Conservation (phyloP, 345 rosid genomes). For the Dovyalis caffra region DNA sequence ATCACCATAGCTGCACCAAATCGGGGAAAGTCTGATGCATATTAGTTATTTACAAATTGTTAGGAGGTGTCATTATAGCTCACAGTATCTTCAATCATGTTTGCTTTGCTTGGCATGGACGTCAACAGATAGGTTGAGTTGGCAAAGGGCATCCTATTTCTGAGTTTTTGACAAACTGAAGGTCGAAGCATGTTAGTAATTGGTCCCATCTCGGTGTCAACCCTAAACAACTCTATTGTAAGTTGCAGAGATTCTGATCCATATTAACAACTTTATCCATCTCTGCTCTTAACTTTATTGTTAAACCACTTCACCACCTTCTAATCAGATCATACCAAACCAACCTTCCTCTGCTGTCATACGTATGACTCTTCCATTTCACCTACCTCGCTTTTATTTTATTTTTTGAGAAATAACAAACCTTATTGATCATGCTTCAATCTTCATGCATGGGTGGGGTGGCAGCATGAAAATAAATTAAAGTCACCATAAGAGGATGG, state of each 20-base stretch:
- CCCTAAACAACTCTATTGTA: no score
- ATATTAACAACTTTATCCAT: not conserved
- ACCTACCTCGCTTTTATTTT: slow-evolving; percentile 28
- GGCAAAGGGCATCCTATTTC: not conserved
- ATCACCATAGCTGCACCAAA: no score
- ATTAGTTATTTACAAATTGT: not conserved
- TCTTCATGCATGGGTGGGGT: no score
- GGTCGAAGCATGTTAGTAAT: no score
- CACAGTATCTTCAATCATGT: not conserved
- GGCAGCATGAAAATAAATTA: no score
- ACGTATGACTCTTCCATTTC: slow-evolving; percentile 12
- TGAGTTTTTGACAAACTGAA: no score
- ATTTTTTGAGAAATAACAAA: no score
- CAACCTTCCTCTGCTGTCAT: slow-evolving; percentile 6
- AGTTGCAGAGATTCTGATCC: not conserved
- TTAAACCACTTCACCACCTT: slow-evolving; percentile 1
- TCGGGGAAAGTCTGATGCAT: not conserved
- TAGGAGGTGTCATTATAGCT: no score
- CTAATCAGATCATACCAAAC: slow-evolving; percentile 10
- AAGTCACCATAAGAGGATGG: not conserved
- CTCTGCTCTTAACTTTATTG: no score
- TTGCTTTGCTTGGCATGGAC: slow-evolving; percentile 26
- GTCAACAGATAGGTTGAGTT: not conserved
- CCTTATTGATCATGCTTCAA: no score
- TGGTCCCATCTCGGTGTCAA: no score